Evolutionary conservation across 495 filamentous ascomycete genomes (phyloP), one percentile per base, ranked within the genome.

Genomic region (Usnea hakonensis): DNA sequence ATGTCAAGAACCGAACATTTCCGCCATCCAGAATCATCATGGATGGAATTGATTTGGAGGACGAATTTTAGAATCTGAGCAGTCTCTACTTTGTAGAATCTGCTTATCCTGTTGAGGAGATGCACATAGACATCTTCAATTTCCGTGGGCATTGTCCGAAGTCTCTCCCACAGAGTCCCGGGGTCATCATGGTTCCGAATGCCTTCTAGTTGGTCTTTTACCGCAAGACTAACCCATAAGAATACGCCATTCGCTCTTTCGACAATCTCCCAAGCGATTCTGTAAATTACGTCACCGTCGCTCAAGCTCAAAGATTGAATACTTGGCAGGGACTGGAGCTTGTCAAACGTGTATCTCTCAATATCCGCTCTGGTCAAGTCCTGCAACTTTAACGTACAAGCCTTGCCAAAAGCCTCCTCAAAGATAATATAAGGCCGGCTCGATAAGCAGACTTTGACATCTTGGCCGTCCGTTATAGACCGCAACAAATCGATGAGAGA

Each of bases 391-490:
- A 62, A 52, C 60, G 43, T 62, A 11, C 26, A 1, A 8, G 3
- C 8, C 9, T 9, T 8, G 21, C 60, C 52, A n/a, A 62, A 57
- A 14, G 35, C 60, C 11, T 57, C 32, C 17, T 21, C 30, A 30
- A 62, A 62, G 10, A 9, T 26, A 23, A 36, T 36, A 19, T 46
- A 62, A 13, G 54, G 52, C 7, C 60, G 60, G 36, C 60, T 62
- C 7, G 60, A 62, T 26, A 57, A 17, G 50, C 60, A 62, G 21
- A 44, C 26, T 38, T 62, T 62, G 35, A 62, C 40, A 5, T 43
- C 28, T 10, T 19, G 17, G 8, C 36, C 13, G 19, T 40, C 2
- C 19, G 28, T 26, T 5, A 38, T 17, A 10, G n/a, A 3, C 32
- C 30, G n/a, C 26, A 62, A 26, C 40, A 43, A 35, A 9, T 21